Evolutionary conservation across 139 green algal species (phyloP).

Genomic region (Volvox africanus): DNA sequence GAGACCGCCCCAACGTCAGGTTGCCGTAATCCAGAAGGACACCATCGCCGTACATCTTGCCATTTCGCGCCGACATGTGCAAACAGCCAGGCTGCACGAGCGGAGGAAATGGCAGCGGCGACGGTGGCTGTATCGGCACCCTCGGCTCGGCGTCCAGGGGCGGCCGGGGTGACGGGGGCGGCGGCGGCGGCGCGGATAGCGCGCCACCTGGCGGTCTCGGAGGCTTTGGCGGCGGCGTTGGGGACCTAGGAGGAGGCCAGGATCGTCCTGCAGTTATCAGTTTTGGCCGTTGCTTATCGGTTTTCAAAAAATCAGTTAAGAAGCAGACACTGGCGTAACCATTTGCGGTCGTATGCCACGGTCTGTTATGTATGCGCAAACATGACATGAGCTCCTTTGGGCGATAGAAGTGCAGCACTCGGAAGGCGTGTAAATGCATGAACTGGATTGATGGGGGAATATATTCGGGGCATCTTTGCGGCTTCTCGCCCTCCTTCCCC

Average conservation of each 20-base stretch:
- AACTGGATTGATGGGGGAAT: neutral
- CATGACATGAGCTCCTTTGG: neutral
- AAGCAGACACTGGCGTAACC: neutral
- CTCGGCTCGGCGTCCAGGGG: neutral
- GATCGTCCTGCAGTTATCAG: neutral
- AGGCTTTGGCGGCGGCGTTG: neutral
- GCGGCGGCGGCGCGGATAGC: neutral
- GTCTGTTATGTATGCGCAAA: neutral
- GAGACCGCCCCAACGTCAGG: neutral
- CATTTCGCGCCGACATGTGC: neutral
- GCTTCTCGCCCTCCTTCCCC: too few relatives aligned
- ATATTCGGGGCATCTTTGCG: neutral
- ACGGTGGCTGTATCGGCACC: neutral
- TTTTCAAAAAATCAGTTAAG: neutral
- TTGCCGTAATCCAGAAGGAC: slow-evolving; percentile 3
- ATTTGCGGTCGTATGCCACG: neutral
- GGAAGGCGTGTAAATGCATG: too few relatives aligned
- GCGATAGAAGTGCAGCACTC: neutral
- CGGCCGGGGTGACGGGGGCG: neutral
- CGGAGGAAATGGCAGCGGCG: neutral
- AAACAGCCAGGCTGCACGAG: neutral
- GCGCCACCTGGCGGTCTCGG: neutral
- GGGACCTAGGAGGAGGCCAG: slow-evolving; percentile 6
- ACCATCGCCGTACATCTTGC: slow-evolving; percentile 6
- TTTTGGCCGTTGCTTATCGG: neutral